Percentiles rank a stretch among this genome's conserved stretches.
phyloP scores from a whole-genome alignment of 179 eudicot species.

The Silene vulgaris region DNA sequence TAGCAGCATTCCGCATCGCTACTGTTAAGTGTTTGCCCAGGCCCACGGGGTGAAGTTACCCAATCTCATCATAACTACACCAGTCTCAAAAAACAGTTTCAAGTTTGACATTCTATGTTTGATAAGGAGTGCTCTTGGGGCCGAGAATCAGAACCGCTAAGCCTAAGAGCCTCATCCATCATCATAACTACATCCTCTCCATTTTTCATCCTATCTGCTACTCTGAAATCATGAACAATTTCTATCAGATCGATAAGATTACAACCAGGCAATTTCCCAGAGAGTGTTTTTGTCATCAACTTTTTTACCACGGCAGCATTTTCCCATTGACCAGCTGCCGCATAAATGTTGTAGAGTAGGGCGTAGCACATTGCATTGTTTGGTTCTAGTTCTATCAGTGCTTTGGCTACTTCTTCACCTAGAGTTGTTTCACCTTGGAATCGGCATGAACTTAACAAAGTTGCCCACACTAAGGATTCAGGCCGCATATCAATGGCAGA shows the following conservation, averaged over 20 bases:
- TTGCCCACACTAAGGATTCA: conserved; percentile 54
- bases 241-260: conserved; percentile 60
- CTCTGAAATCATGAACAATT: conserved; percentile 31
- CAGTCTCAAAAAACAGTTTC: neutral
- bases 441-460: conserved; percentile 50
- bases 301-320: conserved; percentile 51
- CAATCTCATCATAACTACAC: neutral
- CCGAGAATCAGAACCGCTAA: neutral
- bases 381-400: conserved; percentile 55
- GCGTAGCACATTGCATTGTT: conserved; percentile 43
- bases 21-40: neutral
- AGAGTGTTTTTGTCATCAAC: conserved; percentile 35
- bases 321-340: conserved; percentile 67
- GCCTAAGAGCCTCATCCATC: conserved; percentile 21
- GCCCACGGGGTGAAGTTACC: neutral
- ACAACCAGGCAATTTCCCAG: conserved; percentile 37
- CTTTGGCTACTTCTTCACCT: conserved; percentile 55
- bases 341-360: conserved; percentile 55
- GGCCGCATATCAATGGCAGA: conserved; percentile 27
- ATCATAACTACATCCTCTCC: conserved; percentile 20
- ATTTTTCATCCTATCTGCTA: conserved; percentile 21
- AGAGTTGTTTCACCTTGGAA: conserved; percentile 40
- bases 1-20: neutral
- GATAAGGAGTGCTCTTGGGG: conserved; percentile 12
- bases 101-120: conserved; percentile 23